Conservation (phyloP, 2,329 filamentous ascomycete genomes). For the Penicillium sp. region DNA sequence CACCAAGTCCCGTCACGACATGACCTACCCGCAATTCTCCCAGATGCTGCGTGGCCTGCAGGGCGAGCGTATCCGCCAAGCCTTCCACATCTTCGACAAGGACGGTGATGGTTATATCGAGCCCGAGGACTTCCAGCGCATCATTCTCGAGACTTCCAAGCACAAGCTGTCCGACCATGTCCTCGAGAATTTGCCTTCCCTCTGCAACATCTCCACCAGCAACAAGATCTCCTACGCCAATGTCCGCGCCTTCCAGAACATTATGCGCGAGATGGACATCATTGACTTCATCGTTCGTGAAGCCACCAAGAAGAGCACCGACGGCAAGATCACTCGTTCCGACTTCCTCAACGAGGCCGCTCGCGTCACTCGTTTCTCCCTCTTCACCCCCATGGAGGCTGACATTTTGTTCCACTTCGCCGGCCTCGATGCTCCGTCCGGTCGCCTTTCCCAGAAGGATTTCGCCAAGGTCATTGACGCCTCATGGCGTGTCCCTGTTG, state of each 20-base stretch:
- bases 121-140: slow-evolving; percentile 93
- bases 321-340: slow-evolving; percentile 90
- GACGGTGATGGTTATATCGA: slow-evolving; percentile 94
- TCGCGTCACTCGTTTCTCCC: slow-evolving; percentile 86
- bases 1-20: slow-evolving; percentile 82
- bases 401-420: slow-evolving; percentile 99
- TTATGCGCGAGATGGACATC: slow-evolving; percentile 97
- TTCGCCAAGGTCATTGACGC: slow-evolving; percentile 96
- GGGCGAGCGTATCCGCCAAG: slow-evolving; percentile 93
- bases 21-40: slow-evolving; percentile 95
- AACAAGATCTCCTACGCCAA: slow-evolving; percentile 98
- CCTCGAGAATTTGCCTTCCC: slow-evolving; percentile 83
- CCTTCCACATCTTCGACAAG: slow-evolving; percentile 89
- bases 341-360: slow-evolving; percentile 96
- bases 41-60: slow-evolving; percentile 97
- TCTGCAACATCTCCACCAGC: slow-evolving; percentile 91
- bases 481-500: slow-evolving; percentile 76
- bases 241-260: slow-evolving; percentile 95
- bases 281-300: slow-evolving; percentile 91
- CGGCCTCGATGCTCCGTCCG: slow-evolving; percentile 85
- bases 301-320: slow-evolving; percentile 78
- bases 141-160: slow-evolving; percentile 87
- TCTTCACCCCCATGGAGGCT: slow-evolving; percentile 98
- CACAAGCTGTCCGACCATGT: slow-evolving; percentile 98
- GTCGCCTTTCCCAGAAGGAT: slow-evolving; percentile 77